phyloP scores from a whole-genome alignment of 1,284 basidiomycete genomes.

The Microbotryum lychnidis-dioicae region DNA sequence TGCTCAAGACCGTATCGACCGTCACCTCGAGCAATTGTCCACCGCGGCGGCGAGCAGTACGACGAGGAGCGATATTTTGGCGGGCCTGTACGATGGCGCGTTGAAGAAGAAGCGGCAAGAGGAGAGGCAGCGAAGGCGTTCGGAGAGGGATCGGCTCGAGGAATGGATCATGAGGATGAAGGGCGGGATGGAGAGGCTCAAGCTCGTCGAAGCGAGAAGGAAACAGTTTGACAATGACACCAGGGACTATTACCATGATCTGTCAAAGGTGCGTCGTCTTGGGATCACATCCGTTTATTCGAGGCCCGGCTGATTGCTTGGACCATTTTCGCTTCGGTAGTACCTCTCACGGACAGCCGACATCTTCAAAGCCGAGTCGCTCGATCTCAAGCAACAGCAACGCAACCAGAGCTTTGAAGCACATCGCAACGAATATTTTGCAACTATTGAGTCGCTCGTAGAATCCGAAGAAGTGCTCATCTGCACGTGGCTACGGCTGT shows the following conservation, averaged over 20 bases:
- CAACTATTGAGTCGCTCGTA: slow-evolving; percentile 37
- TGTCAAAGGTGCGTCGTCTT: slow-evolving; percentile 21
- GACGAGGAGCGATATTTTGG: slow-evolving; percentile 11
- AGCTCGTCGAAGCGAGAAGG: slow-evolving; percentile 23
- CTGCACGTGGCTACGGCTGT: slow-evolving; percentile 16
- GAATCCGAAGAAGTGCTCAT: slow-evolving; percentile 39
- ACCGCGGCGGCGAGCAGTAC: neutral
- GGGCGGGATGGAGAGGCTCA: slow-evolving; percentile 25
- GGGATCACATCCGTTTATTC: neutral
- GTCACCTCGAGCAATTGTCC: slow-evolving; percentile 21
- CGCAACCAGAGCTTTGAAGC: slow-evolving; percentile 41
- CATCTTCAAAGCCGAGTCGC: slow-evolving; percentile 47
- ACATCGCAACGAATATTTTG: slow-evolving; percentile 44
- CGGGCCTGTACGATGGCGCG: slow-evolving; percentile 16
- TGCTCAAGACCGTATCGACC: slow-evolving; percentile 25
- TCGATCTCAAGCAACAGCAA: slow-evolving; percentile 40
- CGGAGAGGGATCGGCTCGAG: slow-evolving; percentile 20
- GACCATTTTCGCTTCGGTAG: slow-evolving; percentile 8
- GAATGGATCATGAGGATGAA: slow-evolving; percentile 16
- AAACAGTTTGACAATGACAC: slow-evolving; percentile 29
- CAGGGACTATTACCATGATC: slow-evolving; percentile 32
- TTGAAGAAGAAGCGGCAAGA: slow-evolving; percentile 5
- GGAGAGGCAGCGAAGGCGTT: slow-evolving; percentile 2
- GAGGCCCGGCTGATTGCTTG: neutral
- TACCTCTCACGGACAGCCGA: slow-evolving; percentile 37